Percentiles rank a stretch among this genome's conserved stretches.
These are phyloP conservation scores for Coniochaeta prunicola DNA, from an alignment of 2,329 filamentous ascomycete genomes.

Conservation along the genomic window DNA sequence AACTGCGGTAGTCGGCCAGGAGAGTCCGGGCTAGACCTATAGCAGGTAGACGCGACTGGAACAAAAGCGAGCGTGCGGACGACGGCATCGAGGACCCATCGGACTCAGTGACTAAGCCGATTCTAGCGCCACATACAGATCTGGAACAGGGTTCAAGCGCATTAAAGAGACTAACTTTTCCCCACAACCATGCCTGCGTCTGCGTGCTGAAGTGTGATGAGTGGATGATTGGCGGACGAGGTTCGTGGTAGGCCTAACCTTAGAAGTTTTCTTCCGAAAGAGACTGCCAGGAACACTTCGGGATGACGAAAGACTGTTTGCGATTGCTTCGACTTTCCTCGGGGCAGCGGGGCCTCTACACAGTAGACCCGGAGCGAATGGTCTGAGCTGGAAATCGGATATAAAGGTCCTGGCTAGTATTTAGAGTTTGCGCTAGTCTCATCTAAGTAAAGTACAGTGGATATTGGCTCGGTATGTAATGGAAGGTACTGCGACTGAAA, in stretches of 20 bases:
- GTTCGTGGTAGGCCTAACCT: background rate
- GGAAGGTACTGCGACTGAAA: too few relatives aligned
- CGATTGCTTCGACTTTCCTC: background rate
- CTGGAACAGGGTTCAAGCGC: background rate
- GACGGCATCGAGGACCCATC: background rate
- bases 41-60: background rate
- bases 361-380: background rate
- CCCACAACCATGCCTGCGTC: background rate
- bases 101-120: background rate
- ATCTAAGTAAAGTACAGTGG: background rate
- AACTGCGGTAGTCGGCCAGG: background rate
- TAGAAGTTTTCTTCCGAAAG: background rate
- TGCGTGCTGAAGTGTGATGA: background rate
- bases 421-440: background rate
- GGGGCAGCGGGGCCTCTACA: background rate
- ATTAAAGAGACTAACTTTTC: background rate
- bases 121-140: background rate
- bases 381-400: background rate
- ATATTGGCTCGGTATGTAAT: background rate
- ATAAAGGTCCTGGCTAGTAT: background rate
- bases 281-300: background rate
- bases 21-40: background rate
- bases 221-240: background rate
- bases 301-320: background rate
- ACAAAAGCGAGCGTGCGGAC: background rate